Evolutionary conservation across 2,329 filamentous ascomycete species (phyloP), one percentile per base, ranked within the genome.

Genomic region (Penicillium decumbens): DNA sequence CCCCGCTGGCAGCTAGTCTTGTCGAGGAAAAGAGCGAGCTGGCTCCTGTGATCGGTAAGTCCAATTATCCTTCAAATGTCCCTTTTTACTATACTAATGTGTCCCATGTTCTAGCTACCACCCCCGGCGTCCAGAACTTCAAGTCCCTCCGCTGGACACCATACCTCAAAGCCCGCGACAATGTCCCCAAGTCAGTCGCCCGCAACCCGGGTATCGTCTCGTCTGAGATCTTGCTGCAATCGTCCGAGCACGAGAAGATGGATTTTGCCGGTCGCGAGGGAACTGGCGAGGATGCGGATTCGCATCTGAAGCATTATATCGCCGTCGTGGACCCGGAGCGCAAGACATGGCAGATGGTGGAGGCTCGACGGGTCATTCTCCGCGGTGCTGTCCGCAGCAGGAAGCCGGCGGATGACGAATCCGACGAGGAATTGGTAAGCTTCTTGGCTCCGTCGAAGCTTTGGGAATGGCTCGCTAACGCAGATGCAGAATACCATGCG

Each of bases 261-360:
- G 80, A 84, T 65, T 84, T 82, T 58, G 73, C 74, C 18, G 82
- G 78, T 20, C 72, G 71, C 30, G 73, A 76, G 58, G 70, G 69
- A 25, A 74, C 76, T 50, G 59, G 56, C 24, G 75, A 79, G 47
- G 70, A 73, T 35, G 71, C 75, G 43, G 76, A 81, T 49, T 75
- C 74, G 27, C 69, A 77, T 51, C 65, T 80, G 49, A 78, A 79
- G 56, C 80, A 85, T 67, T 85, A 84, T 57, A 65, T 84, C 51
- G 82, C 79, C 44, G 71, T 85, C 38, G 82, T 77, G 57, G 80
- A 85, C 54, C 78, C 80, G 0, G 66, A 71, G 24, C 74, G 73
- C 4, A 74, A 74, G 47, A 75, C 74, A 38, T 72, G 83, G 54
- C 73, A 81, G 54, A 65, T 85, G 40, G 70, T 79, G 8, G 66